Evolutionary conservation across 129 eudicot genomes (phyloP).

Genomic region (Chrysanthemum lavandulifolium): DNA sequence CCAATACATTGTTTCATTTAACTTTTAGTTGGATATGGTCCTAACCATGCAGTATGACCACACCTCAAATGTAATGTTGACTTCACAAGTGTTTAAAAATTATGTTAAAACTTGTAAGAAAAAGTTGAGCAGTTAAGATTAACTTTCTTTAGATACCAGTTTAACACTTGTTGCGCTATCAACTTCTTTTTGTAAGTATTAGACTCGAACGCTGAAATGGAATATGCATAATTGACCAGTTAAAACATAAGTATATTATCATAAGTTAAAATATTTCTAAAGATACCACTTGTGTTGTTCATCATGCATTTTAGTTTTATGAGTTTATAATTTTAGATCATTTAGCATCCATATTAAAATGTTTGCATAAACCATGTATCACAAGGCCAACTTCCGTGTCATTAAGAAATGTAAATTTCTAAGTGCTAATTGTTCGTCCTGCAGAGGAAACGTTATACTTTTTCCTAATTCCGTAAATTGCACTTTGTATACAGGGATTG

Average conservation of each 20-base stretch:
- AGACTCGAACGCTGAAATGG: neutral
- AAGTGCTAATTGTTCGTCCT: conserved; percentile 1
- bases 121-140: no score
- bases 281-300: neutral
- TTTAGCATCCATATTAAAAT: neutral
- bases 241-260: neutral
- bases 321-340: neutral
- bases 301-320: neutral
- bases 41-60: neutral
- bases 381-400: no score
- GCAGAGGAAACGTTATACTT: neutral
- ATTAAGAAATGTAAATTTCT: neutral
- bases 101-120: no score
- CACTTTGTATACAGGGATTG: conserved; percentile 60
- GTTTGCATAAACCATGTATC: conserved; percentile 1
- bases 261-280: neutral
- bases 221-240: conserved; percentile 12
- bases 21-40: neutral
- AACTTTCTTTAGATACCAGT: no score
- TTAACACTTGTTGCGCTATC: neutral
- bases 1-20: neutral
- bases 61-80: neutral
- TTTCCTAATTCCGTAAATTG: conserved; percentile 16
- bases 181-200: neutral
- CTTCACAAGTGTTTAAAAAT: neutral